These are phyloP conservation scores for Pezicula radicicola DNA, from an alignment of 2,329 filamentous ascomycete species.

Conservation along the genomic window DNA sequence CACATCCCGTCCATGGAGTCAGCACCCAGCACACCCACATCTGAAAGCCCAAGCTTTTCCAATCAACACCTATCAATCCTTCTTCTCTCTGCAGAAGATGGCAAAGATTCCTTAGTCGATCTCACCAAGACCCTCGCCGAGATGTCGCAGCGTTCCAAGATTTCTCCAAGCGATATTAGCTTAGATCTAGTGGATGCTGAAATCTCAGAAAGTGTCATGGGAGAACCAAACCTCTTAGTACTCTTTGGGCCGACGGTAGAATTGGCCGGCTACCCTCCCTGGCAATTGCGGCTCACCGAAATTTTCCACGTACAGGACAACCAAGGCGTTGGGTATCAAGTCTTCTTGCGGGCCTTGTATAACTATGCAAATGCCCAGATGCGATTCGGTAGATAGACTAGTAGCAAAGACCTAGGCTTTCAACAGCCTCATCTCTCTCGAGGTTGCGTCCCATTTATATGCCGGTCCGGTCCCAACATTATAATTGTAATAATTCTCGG, in stretches of 20 bases:
- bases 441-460: constrained; percentile 62
- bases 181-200: constrained; percentile 86
- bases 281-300: constrained; percentile 93
- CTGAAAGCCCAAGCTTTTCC: constrained; percentile 33
- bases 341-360: constrained; percentile 82
- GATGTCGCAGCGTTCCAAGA: constrained; percentile 89
- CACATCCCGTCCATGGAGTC: constrained; percentile 60
- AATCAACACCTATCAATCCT: constrained; percentile 57
- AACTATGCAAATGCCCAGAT: constrained; percentile 87
- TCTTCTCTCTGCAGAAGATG: constrained; percentile 83
- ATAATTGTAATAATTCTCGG: constrained; percentile 82
- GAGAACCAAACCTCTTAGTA: constrained; percentile 85
- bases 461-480: constrained; percentile 70
- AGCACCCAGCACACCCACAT: constrained; percentile 39
- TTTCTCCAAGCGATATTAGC: constrained; percentile 78
- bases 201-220: constrained; percentile 74
- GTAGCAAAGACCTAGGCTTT: constrained; percentile 8
- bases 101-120: constrained; percentile 90
- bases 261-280: constrained; percentile 89
- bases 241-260: constrained; percentile 82
- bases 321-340: constrained; percentile 85
- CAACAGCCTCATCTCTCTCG: constrained; percentile 38
- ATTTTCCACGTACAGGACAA: constrained; percentile 81
- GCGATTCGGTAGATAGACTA: constrained; percentile 50
- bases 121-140: constrained; percentile 90